phyloP scores from a whole-genome alignment of 371 early-diverging fungal genomes.

The Mortierella sp. region DNA sequence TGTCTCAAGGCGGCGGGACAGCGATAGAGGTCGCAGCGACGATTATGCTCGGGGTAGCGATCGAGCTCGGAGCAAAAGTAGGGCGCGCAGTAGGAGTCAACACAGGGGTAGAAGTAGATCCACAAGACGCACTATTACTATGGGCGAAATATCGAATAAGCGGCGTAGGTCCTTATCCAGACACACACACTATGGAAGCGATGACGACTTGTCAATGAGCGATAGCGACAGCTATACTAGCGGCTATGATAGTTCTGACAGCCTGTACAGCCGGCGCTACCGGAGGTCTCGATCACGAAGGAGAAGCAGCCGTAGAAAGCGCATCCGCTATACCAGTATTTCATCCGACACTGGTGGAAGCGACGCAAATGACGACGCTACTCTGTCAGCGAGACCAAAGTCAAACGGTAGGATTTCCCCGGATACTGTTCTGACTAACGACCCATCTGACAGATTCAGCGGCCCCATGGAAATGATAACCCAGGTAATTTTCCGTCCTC shows the following conservation, averaged over 20 bases:
- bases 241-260: not conserved
- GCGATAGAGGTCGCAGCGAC: slow-evolving; percentile 11
- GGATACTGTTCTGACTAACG: not conserved
- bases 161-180: slow-evolving; percentile 18
- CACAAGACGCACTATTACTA: slow-evolving; percentile 14
- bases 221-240: not conserved
- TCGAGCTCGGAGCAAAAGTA: slow-evolving; percentile 20
- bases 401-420: not conserved
- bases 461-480: slow-evolving; percentile 18
- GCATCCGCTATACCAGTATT: not conserved
- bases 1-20: slow-evolving; percentile 9
- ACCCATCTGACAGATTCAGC: slow-evolving; percentile 8
- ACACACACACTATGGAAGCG: slow-evolving; percentile 5
- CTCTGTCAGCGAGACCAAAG: not conserved
- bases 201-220: slow-evolving; percentile 9
- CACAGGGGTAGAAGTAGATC: slow-evolving; percentile 32
- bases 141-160: slow-evolving; percentile 24
- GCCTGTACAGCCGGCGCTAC: not conserved
- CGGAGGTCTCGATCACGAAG: not conserved
- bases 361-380: slow-evolving; percentile 19
- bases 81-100: slow-evolving; percentile 30
- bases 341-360: slow-evolving; percentile 22
- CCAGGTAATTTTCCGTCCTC: slow-evolving; percentile 13
- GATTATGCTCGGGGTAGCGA: slow-evolving; percentile 14
- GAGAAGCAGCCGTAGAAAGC: slow-evolving; percentile 4